phyloP scores from a whole-genome alignment of 2,329 filamentous ascomycete genomes.

The Colletotrichum somersetense region DNA sequence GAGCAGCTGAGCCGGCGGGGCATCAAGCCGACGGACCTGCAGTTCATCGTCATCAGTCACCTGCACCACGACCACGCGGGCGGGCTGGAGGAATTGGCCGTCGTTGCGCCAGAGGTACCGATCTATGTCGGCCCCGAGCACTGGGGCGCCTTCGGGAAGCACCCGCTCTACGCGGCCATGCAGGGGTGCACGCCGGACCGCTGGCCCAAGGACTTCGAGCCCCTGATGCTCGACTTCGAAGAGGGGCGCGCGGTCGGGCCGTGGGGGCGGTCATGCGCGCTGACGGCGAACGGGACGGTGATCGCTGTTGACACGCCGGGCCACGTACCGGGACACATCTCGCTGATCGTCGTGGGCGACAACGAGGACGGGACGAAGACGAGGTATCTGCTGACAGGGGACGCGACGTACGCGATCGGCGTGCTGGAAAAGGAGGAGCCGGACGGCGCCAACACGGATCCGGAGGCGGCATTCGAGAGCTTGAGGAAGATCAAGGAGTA shows the following conservation, averaged over 20 bases:
- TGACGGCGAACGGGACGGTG: constrained; percentile 49
- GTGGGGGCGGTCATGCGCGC: constrained; percentile 46
- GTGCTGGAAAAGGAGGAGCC: constrained; percentile 49
- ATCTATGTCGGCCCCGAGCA: constrained; percentile 46
- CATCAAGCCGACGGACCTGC: constrained; percentile 44
- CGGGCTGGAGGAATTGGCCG: constrained; percentile 45
- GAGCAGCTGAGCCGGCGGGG: constrained; percentile 41
- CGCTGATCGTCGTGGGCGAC: constrained; percentile 43
- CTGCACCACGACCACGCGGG: constrained; percentile 49
- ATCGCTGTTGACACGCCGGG: constrained; percentile 51
- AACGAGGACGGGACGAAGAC: constrained; percentile 38
- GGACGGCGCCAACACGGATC: constrained; percentile 50
- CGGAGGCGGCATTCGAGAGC: constrained; percentile 47
- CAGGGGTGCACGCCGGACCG: constrained; percentile 49
- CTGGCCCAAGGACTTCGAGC: constrained; percentile 50
- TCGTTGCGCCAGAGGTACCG: constrained; percentile 45
- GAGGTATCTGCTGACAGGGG: constrained; percentile 48
- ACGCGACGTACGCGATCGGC: constrained; percentile 50
- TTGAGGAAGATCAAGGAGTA: constrained; percentile 50
- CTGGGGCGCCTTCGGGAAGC: constrained; percentile 48
- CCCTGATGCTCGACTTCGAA: constrained; percentile 47
- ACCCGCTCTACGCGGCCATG: constrained; percentile 46
- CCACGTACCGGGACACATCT: constrained; percentile 51
- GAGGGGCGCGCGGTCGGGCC: constrained; percentile 46
- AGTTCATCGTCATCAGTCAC: constrained; percentile 48